Evolutionary conservation across 495 filamentous ascomycete genomes (phyloP), one percentile per base, ranked within the genome.

Genomic region (Penicillium parvum): DNA sequence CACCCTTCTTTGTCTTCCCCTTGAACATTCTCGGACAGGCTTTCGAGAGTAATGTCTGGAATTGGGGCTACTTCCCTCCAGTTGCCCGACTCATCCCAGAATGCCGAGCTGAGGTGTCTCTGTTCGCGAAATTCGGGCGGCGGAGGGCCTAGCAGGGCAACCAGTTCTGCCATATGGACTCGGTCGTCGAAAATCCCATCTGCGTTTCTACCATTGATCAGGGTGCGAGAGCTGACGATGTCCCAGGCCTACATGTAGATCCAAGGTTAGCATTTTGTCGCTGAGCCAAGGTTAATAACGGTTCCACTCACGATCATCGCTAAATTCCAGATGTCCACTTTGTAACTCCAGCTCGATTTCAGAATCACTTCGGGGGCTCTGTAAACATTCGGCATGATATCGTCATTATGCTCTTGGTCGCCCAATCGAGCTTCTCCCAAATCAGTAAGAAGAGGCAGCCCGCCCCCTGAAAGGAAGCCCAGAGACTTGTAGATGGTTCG

Each of bases 301-400:
- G 27, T 11, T 37, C 23, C 22, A 39, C 61, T 43, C 56, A 75
- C 67, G 65, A 74, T 55, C 45, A 70, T 63, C 2, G 66, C 72
- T n/a, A 65, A 39, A 44, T 52, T 57, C 68, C 68, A 72, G 29
- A 72, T 65, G 40, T 72, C 65, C 32, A 71, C 51, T 37, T 63
- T 65, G 22, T 40, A 58, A 45, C 60, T 48, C 69, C 69, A 72
- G 18, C 27, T 49, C 47, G 64, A 65, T 20, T 50, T 42, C 38
- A 71, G 32, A 29, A 69, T 63, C 3, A 71, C 50, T 52, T 74
- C 67, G 8, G 68, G 69, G 19, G 64, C 63, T 20, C 64, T 50
- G 45, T 72, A 72, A n/a, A 65, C 32, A 30, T 57, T 49, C 18
- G 64, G 65, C 54, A 57, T 61, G 30, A 57, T 53, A 34, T 53